phyloP scores from a whole-genome alignment of 2,329 filamentous ascomycete genomes.

The Hysterium pulicare region DNA sequence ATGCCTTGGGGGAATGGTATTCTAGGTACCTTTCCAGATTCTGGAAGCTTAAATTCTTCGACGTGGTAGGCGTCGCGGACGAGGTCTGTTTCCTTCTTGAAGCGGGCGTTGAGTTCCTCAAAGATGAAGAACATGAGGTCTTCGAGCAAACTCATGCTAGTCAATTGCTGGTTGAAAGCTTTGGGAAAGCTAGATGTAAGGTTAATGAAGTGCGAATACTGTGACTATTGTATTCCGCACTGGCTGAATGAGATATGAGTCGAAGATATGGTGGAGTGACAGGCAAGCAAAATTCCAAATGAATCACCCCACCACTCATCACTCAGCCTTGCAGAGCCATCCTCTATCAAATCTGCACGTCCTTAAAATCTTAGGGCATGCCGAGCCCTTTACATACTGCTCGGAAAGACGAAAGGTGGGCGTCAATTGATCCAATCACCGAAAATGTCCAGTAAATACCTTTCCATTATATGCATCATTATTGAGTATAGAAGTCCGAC shows the following conservation, averaged over 20 bases:
- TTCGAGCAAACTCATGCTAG: conserved; percentile 67
- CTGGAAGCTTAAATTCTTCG: conserved; percentile 72
- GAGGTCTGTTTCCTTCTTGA: conserved; percentile 68
- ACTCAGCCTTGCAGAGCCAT: no score
- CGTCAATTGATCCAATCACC: background rate
- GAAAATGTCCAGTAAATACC: background rate
- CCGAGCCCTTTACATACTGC: no score
- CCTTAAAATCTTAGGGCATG: no score
- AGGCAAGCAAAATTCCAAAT: background rate
- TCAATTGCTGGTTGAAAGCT: no score
- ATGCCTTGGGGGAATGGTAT: conserved; percentile 77
- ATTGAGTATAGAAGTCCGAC: conserved; percentile 2
- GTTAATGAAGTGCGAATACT: no score
- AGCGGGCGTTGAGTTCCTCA: conserved; percentile 65
- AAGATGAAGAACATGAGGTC: conserved; percentile 76
- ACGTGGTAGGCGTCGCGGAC: conserved; percentile 71
- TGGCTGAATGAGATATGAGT: background rate
- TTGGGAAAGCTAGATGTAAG: no score
- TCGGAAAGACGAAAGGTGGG: background rate
- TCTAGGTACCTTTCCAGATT: conserved; percentile 69
- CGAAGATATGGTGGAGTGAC: background rate
- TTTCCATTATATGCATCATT: conserved; percentile 4
- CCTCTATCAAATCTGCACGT: no score
- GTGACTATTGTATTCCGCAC: no score
- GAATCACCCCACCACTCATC: conserved; percentile 1